These are phyloP conservation scores for Rhododendron ferrugineum DNA, from an alignment of 148 eudicot genomes.

Conservation along the genomic window DNA sequence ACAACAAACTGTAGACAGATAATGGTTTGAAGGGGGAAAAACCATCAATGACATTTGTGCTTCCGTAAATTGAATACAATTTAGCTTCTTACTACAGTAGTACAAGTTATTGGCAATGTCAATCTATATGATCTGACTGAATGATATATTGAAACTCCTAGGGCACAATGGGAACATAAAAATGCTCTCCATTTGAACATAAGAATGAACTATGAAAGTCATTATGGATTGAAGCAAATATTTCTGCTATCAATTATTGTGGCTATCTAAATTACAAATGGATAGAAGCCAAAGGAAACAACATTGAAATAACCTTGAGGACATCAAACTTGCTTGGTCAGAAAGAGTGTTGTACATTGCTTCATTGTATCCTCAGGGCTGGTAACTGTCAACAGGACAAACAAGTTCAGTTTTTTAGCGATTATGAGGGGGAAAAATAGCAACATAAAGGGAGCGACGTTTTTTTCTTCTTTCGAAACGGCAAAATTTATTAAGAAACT, in stretches of 20 bases:
- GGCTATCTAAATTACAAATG: background rate
- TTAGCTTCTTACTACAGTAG: background rate
- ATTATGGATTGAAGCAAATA: background rate
- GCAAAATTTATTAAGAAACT: too few relatives aligned
- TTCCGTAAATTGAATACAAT: background rate
- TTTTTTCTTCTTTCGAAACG: too few relatives aligned
- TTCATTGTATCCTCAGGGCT: constrained; percentile 80
- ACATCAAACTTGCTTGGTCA: constrained; percentile 35
- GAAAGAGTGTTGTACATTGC: constrained; percentile 74
- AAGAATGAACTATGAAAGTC: background rate
- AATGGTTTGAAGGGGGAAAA: background rate
- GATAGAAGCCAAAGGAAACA: background rate
- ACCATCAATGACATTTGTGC: background rate
- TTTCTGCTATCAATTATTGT: constrained; percentile 5
- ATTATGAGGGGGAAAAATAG: background rate
- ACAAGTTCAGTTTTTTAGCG: background rate
- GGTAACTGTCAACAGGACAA: constrained; percentile 46
- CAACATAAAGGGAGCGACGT: background rate
- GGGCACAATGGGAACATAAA: background rate
- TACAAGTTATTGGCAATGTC: background rate
- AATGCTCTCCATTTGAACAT: background rate
- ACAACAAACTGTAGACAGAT: background rate
- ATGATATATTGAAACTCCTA: background rate
- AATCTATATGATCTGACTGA: background rate
- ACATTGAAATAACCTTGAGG: background rate